Evolutionary conservation across 2,329 filamentous ascomycete species (phyloP).

Genomic region (Penicillium sp.): DNA sequence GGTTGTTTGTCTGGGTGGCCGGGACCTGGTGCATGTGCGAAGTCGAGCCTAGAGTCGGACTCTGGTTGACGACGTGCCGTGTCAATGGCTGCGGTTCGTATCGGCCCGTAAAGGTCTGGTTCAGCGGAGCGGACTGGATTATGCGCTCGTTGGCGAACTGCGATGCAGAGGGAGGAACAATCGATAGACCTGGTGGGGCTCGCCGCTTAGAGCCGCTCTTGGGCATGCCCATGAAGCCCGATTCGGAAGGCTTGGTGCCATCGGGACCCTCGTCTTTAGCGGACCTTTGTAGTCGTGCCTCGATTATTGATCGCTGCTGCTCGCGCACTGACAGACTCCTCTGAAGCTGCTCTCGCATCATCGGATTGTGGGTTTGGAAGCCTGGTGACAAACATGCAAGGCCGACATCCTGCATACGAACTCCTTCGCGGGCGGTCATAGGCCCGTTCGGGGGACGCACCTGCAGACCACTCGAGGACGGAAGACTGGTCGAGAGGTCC

Average conservation of each 20-base stretch:
- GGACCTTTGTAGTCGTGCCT: conserved; percentile 81
- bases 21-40: conserved; percentile 89
- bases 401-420: conserved; percentile 87
- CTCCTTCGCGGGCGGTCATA: conserved; percentile 70
- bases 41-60: conserved; percentile 74
- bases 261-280: conserved; percentile 70
- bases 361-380: conserved; percentile 93
- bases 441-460: conserved; percentile 64
- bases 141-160: conserved; percentile 91
- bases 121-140: conserved; percentile 90
- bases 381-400: conserved; percentile 91
- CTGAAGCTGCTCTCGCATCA: conserved; percentile 92
- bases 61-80: conserved; percentile 73
- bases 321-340: conserved; percentile 89
- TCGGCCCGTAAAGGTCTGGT: conserved; percentile 91
- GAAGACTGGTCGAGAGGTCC: conserved; percentile 43
- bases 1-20: conserved; percentile 82
- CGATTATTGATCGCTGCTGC: conserved; percentile 91
- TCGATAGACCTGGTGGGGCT: conserved; percentile 81
- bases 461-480: conserved; percentile 48
- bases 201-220: conserved; percentile 49
- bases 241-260: conserved; percentile 52
- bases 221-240: conserved; percentile 37
- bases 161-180: conserved; percentile 87
- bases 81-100: conserved; percentile 72